Base-by-base conservation (phyloP, 352 stramenopile species). In the Phytophthora fragariaefolia region DNA sequence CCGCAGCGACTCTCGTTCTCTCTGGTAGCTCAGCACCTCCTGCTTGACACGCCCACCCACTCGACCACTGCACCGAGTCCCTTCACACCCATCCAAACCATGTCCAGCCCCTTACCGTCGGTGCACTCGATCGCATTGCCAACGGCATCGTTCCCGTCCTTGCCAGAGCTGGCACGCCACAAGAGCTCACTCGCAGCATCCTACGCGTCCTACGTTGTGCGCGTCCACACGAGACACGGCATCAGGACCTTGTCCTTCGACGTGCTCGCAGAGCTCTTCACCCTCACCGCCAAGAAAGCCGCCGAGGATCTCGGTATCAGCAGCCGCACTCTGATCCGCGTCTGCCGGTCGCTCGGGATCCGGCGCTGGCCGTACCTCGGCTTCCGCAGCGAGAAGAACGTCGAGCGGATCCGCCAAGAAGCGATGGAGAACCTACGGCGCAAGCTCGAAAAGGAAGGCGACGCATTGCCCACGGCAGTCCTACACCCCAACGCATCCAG, bases 221-320 rank as follows among this genome's bases (percentile, higher is more conserved):
- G 80, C 20, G 80, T 89, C 22, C 80, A 89, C 66, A 89, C 80
- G 5, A 76, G 73, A 26, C 76, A 89, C 63, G 80, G 78, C 40
- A 92, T 92, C 74, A 89, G 87, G 51, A 92, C 84, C n/a, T 71
- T 92, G 49, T 90, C 84, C 3, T 92, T 92, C 58, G 80, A 92
- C 54, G 46, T 84, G 20, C 79, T 92, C 1, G 82, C 84, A 15
- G 61, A 76, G 3, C 84, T 90, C 59, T 92, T 92, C 74, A 90
- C 80, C 8, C 82, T 76, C 49, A 92, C 84, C 0, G 84, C 84
- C 48, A 92, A 92, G 63, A 90, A 90, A 75, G 84, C 84, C 15
- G 84, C 84, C 5, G 82, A 91, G 58, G 75, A 88, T 36, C 80
- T 92, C 20, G 84, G 84, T 9, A 92, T 92, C 75, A 90, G 80